Conservation (phyloP, 2,329 filamentous ascomycete genomes). For the Malbranchea cinnamomea region DNA sequence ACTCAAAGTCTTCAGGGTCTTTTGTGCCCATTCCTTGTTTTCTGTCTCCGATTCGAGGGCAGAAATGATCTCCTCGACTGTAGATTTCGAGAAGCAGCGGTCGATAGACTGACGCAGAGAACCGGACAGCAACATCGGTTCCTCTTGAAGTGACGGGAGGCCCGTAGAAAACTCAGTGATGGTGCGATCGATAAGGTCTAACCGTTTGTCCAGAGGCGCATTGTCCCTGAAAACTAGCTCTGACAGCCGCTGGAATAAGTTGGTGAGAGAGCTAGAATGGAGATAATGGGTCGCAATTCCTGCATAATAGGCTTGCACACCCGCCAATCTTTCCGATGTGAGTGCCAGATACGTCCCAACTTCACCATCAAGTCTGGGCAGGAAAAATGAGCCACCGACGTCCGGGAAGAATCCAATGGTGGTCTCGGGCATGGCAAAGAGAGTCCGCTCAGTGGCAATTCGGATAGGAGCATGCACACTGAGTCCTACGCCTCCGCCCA, state of each 20-base stretch:
- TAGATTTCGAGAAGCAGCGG: conserved; percentile 57
- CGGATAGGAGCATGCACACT: conserved; percentile 91
- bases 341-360: conserved; percentile 86
- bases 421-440: conserved; percentile 98
- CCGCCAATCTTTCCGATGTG: conserved; percentile 69
- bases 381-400: conserved; percentile 90
- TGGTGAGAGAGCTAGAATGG: conserved; percentile 71
- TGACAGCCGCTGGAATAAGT: conserved; percentile 68
- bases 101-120: conserved; percentile 68
- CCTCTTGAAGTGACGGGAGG: conserved; percentile 47
- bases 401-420: conserved; percentile 98
- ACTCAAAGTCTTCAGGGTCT: conserved; percentile 60
- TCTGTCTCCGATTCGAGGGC: conserved; percentile 44
- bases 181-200: conserved; percentile 64
- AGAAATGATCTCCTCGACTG: conserved; percentile 52
- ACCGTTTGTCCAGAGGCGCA: conserved; percentile 45
- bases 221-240: conserved; percentile 82
- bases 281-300: conserved; percentile 94
- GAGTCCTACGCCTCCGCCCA: conserved; percentile 92
- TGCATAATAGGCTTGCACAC: conserved; percentile 75
- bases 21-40: conserved; percentile 58
- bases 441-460: conserved; percentile 86
- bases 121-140: conserved; percentile 52
- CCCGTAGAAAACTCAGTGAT: conserved; percentile 86
- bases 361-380: conserved; percentile 73